A percentile compares a stretch with the other conserved stretches of the same genome.
Evolutionary conservation across 2,329 filamentous ascomycete genomes (phyloP).

Genomic region (Colletotrichum sp.): DNA sequence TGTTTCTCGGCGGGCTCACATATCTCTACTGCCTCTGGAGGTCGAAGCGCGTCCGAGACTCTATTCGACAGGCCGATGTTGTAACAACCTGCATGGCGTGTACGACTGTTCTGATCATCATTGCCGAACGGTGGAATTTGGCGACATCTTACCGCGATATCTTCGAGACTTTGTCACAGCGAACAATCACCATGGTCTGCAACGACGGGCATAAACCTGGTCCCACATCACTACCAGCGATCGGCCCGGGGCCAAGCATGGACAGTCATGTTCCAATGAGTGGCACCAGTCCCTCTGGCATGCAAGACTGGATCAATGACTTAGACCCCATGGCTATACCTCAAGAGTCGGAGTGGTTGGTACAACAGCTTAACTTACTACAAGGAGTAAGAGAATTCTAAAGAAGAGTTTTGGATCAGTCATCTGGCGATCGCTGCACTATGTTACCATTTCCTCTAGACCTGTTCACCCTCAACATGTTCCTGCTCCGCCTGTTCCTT

Average conservation of each 20-base stretch:
- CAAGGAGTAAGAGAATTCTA: conserved; percentile 16
- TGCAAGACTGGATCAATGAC: conserved; percentile 26
- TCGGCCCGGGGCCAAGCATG: not conserved
- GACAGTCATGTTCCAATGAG: not conserved
- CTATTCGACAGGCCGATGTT: conserved; percentile 21
- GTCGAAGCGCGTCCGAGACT: not conserved
- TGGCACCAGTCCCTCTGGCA: not conserved
- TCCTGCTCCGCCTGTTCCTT: not conserved
- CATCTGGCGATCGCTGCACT: not conserved
- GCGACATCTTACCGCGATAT: conserved; percentile 37
- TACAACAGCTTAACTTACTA: conserved; percentile 19
- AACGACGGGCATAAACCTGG: conserved; percentile 4
- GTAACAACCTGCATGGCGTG: conserved; percentile 39
- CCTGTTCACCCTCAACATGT: not conserved
- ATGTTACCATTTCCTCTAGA: not conserved
- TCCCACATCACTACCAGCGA: not conserved
- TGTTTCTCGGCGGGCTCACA: conserved; percentile 38
- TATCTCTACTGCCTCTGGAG: conserved; percentile 31
- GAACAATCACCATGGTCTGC: conserved; percentile 31
- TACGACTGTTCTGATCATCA: conserved; percentile 37
- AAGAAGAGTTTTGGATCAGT: not conserved
- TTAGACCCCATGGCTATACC: conserved; percentile 23
- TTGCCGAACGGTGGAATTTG: conserved; percentile 37
- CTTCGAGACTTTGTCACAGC: conserved; percentile 32
- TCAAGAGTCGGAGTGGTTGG: conserved; percentile 25